A percentile compares a stretch with the other conserved stretches of the same genome.
Evolutionary conservation across 441 rosid species (phyloP).

Genomic region (Euphorbia celastroides): DNA sequence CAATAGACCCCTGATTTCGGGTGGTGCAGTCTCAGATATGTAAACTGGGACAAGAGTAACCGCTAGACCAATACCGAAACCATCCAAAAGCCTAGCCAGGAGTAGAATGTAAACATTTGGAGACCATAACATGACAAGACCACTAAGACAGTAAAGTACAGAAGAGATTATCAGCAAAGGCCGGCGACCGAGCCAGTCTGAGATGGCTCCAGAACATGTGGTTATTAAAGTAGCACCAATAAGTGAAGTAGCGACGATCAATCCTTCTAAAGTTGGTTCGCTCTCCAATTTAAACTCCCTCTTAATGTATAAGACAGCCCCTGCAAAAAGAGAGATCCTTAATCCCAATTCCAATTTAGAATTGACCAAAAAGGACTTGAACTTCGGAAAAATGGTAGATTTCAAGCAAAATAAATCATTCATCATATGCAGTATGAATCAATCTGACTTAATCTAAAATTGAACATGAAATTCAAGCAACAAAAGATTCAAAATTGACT

Average conservation of each 20-base stretch:
- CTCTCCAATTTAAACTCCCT: not conserved
- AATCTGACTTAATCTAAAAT: too few species aligned
- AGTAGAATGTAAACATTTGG: constrained; percentile 72
- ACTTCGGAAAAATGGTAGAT: too few species aligned
- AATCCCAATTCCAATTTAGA: not conserved
- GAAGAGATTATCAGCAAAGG: constrained; percentile 76
- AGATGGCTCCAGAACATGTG: constrained; percentile 70
- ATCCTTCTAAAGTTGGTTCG: constrained; percentile 38
- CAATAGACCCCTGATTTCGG: constrained; percentile 73
- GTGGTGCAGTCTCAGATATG: constrained; percentile 95
- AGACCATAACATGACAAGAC: constrained; percentile 77
- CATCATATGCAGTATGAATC: constrained; percentile 1
- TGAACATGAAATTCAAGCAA: too few species aligned
- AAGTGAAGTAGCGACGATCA: constrained; percentile 83
- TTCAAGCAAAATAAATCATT: not conserved
- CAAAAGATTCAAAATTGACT: too few species aligned
- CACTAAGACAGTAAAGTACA: constrained; percentile 66
- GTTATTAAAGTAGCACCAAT: constrained; percentile 81
- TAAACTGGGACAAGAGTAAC: constrained; percentile 77
- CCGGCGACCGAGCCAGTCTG: constrained; percentile 74
- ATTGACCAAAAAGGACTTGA: not conserved
- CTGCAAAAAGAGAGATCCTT: constrained; percentile 32
- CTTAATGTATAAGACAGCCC: constrained; percentile 35
- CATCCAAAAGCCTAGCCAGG: constrained; percentile 71
- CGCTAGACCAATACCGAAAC: constrained; percentile 76